These are phyloP conservation scores for Cladophialophora bantiana DNA, from an alignment of 2,329 filamentous ascomycete species.

Conservation along the genomic window DNA sequence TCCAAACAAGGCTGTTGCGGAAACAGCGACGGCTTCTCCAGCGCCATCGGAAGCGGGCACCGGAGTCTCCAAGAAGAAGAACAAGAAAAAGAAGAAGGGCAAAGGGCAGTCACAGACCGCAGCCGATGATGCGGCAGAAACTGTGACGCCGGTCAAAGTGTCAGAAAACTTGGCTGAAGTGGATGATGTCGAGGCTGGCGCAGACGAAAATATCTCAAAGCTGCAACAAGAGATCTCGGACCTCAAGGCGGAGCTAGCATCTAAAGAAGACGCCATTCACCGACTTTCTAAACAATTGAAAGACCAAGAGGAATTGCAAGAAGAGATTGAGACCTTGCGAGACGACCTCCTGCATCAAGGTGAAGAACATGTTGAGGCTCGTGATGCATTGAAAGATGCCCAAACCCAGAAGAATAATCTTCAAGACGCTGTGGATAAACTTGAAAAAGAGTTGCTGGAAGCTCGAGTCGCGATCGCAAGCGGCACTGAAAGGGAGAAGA, in stretches of 20 bases:
- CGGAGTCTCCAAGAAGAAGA: slow-evolving; percentile 68
- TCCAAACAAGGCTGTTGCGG: slow-evolving; percentile 18
- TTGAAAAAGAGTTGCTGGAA: slow-evolving; percentile 74
- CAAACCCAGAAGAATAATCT: slow-evolving; percentile 72
- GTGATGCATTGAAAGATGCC: slow-evolving; percentile 75
- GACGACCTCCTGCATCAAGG: slow-evolving; percentile 81
- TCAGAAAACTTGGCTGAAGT: slow-evolving; percentile 40
- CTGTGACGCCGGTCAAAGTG: slow-evolving; percentile 47
- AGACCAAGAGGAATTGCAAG: slow-evolving; percentile 77
- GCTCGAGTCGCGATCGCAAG: slow-evolving; percentile 58
- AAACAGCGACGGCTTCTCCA: slow-evolving; percentile 35
- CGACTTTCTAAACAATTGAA: slow-evolving; percentile 73
- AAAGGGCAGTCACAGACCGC: slow-evolving; percentile 49
- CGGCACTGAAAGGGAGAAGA: slow-evolving; percentile 50
- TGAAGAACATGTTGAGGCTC: slow-evolving; percentile 82
- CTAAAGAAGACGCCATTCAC: slow-evolving; percentile 76
- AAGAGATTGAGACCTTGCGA: slow-evolving; percentile 84
- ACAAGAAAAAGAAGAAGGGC: slow-evolving; percentile 83
- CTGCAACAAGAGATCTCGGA: slow-evolving; percentile 42
- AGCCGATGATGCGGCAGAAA: slow-evolving; percentile 51
- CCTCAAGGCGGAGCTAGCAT: slow-evolving; percentile 44
- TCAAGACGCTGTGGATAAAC: slow-evolving; percentile 67
- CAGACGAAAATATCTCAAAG: slow-evolving; percentile 37
- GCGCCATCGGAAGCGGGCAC: slow-evolving; percentile 37
- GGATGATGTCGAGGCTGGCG: slow-evolving; percentile 18